phyloP scores from a whole-genome alignment of 805 yeast genomes.

The Schwanniomyces sp. region DNA sequence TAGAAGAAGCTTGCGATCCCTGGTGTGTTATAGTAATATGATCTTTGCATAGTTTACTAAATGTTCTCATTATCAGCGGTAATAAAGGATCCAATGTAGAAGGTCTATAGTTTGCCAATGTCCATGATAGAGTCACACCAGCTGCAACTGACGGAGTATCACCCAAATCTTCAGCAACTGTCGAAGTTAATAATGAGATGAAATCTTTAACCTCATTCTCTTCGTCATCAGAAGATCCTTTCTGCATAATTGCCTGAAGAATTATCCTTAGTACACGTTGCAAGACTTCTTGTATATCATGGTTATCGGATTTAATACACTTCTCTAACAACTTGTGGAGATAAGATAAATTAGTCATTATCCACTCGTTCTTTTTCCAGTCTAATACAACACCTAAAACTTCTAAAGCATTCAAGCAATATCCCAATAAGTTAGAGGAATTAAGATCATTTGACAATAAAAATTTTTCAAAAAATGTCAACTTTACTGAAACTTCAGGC shows the following conservation, averaged over 20 bases:
- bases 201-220: conserved; percentile 66
- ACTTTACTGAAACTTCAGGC: conserved; percentile 86
- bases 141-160: conserved; percentile 81
- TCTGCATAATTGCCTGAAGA: conserved; percentile 60
- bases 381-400: conserved; percentile 81
- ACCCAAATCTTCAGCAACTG: conserved; percentile 77
- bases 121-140: conserved; percentile 81
- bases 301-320: conserved; percentile 77
- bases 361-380: conserved; percentile 78
- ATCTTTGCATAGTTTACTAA: conserved; percentile 86
- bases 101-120: conserved; percentile 74
- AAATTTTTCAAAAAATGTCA: conserved; percentile 86
- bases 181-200: conserved; percentile 57
- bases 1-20: conserved; percentile 34
- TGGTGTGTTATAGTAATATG: conserved; percentile 67
- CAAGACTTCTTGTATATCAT: conserved; percentile 81
- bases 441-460: conserved; percentile 74
- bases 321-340: conserved; percentile 77
- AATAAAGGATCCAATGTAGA: conserved; percentile 71
- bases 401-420: conserved; percentile 87
- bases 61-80: conserved; percentile 78
- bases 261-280: conserved; percentile 74
- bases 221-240: conserved; percentile 44
- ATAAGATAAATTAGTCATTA: conserved; percentile 64
- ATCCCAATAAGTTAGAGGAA: conserved; percentile 67